Base-by-base conservation (phyloP, 441 rosid species). In the Flueggea neowawraea region DNA sequence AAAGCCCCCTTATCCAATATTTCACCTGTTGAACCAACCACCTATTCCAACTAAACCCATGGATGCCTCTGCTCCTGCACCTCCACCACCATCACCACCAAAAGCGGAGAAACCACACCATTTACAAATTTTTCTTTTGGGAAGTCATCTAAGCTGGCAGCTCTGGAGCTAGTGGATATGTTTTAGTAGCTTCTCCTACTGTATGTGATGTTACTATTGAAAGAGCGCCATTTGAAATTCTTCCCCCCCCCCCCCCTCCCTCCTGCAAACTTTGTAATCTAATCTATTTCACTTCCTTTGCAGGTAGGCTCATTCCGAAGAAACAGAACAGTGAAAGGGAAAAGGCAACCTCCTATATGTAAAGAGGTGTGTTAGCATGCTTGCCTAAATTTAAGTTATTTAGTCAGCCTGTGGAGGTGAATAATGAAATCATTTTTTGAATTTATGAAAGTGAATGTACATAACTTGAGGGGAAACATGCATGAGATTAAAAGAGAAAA, bases 281-380 rank as follows among this genome's bases (percentile, higher is more conserved):
- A 31, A 43, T 60, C 33, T 43, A 55, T 64, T 54, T 61, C 55
- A 31, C 56, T 39, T 52, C 16, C 17, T 54, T 63, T 52, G 52
- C 66, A 74, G 96, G 97, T 94, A 73, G 97, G 99, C n/a, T 60
- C 86, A 68, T 94, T 91, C 81, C 81, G 79, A 62, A 83, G 94
- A 65, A 82, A 82, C 79, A 86, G 88, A 75, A 81, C 83, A 55
- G 61, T 83, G 31, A 91, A 94, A 80, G 97, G 92, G 68, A 87
- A 79, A 79, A 82, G 71, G 69, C 90, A 77, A 63, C 75, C 88
- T 63, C 99, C 89, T 41, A 73, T 59, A 76, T 87, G 80, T 60
- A 86, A 85, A 71, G 96, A 84, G 94, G 99, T 94, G 79, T 59
- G 32, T 11, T 45, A 6, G 13, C 14, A 45, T 45, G 50, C 50